Conservation (phyloP, 805 yeast genomes). For the Candida chauliodis region DNA sequence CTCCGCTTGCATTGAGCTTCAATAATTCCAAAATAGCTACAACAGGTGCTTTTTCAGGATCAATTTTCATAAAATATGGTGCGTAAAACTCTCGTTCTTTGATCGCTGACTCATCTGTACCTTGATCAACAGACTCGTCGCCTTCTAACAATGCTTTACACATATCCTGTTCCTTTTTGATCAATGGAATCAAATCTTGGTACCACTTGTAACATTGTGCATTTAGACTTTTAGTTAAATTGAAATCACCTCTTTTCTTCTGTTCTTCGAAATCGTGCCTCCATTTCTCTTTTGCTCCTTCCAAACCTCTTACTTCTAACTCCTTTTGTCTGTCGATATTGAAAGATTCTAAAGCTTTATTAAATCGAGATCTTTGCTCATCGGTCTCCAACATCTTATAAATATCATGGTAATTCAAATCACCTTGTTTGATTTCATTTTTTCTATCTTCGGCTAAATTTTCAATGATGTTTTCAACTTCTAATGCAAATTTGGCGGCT, state of each 20-base stretch:
- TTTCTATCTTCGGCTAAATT: slow-evolving; percentile 14
- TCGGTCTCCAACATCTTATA: slow-evolving; percentile 48
- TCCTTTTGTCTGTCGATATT: slow-evolving; percentile 74
- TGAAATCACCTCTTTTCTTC: slow-evolving; percentile 50
- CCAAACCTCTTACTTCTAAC: slow-evolving; percentile 74
- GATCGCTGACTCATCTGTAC: slow-evolving; percentile 20
- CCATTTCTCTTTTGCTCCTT: slow-evolving; percentile 89
- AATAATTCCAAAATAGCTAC: slow-evolving; percentile 80
- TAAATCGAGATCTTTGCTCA: slow-evolving; percentile 49
- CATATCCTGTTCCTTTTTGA: slow-evolving; percentile 60
- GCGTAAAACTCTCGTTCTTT: slow-evolving; percentile 58
- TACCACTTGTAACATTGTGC: slow-evolving; percentile 85
- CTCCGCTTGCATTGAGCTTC: slow-evolving; percentile 71
- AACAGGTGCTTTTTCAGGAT: slow-evolving; percentile 78
- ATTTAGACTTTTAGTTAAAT: slow-evolving; percentile 49
- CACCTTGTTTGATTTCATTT: slow-evolving; percentile 4
- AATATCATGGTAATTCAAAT: slow-evolving; percentile 57
- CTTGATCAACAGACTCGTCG: slow-evolving; percentile 15
- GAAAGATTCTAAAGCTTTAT: slow-evolving; percentile 60
- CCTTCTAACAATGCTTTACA: slow-evolving; percentile 46
- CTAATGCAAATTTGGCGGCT: slow-evolving; percentile 9
- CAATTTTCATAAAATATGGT: slow-evolving; percentile 69
- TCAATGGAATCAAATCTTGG: slow-evolving; percentile 62
- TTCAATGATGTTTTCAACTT: slow-evolving; percentile 23
- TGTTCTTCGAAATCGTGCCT: slow-evolving; percentile 71